Evolutionary conservation across 2,329 filamentous ascomycete genomes (phyloP).

Genomic region (Pezicula radicicola): DNA sequence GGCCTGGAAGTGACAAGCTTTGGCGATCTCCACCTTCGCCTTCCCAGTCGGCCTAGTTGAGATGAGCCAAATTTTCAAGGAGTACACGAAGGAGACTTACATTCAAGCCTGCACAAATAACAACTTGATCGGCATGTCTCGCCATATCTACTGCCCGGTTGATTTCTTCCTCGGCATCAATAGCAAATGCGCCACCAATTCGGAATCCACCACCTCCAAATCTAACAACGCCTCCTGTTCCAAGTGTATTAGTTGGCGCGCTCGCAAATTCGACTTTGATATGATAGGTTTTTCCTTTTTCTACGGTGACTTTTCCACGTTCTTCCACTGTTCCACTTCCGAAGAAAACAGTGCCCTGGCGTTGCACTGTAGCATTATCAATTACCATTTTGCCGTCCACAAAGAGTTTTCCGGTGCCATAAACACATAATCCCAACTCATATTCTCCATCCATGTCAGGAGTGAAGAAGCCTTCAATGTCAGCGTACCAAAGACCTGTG

Average conservation of each 20-base stretch:
- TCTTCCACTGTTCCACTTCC: conserved; percentile 26
- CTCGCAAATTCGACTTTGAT: conserved; percentile 44
- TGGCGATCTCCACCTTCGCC: conserved; percentile 76
- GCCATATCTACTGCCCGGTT: conserved; percentile 64
- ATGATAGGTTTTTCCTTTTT: conserved; percentile 18
- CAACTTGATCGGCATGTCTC: conserved; percentile 67
- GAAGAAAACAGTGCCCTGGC: conserved; percentile 22
- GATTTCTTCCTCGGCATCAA: conserved; percentile 57
- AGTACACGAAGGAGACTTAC: conserved; percentile 16
- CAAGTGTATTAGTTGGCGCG: conserved; percentile 53
- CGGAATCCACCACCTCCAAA: conserved; percentile 56
- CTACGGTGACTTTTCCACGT: conserved; percentile 14
- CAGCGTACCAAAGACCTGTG: conserved; percentile 30
- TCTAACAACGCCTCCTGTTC: conserved; percentile 40
- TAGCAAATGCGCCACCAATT: conserved; percentile 56
- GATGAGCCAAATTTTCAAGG: too few species aligned
- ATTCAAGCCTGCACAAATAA: conserved; percentile 74
- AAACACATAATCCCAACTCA: conserved; percentile 25
- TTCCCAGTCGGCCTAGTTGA: conserved; percentile 63
- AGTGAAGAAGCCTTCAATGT: conserved; percentile 25
- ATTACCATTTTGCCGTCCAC: conserved; percentile 30
- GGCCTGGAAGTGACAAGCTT: conserved; percentile 73
- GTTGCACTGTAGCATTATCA: conserved; percentile 27
- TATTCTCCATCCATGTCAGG: conserved; percentile 18
- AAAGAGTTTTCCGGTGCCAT: conserved; percentile 27